phyloP scores from a whole-genome alignment of 352 stramenopile species.

The Phytophthora podocarpi region DNA sequence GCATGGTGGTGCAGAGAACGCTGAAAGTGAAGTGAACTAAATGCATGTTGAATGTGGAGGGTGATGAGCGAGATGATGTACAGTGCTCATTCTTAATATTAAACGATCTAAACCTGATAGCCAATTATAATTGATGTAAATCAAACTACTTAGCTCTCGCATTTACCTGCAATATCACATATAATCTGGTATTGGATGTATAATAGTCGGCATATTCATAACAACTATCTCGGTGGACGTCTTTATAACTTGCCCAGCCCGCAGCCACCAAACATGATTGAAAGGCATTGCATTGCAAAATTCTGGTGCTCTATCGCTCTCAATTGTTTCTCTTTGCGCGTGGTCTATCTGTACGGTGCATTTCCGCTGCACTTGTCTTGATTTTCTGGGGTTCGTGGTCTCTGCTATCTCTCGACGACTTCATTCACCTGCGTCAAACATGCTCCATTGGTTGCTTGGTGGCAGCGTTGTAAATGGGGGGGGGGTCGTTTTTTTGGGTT shows the following conservation, averaged over 20 bases:
- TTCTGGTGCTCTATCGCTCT: constrained; percentile 12
- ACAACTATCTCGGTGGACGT: constrained; percentile 9
- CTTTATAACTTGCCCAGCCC: neutral
- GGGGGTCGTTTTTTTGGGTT: too few species aligned
- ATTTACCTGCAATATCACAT: too few species aligned
- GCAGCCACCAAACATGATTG: neutral
- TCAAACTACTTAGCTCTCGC: too few species aligned
- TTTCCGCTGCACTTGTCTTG: constrained; percentile 3
- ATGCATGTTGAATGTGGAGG: constrained; percentile 22
- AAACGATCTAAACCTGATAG: neutral
- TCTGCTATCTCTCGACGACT: constrained; percentile 1
- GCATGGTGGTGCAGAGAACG: neutral
- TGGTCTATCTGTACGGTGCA: constrained; percentile 17
- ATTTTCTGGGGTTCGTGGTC: neutral
- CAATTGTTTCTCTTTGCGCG: constrained; percentile 1
- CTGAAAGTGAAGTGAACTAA: too few species aligned
- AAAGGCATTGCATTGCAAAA: constrained; percentile 10
- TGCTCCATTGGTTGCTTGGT: constrained; percentile 20
- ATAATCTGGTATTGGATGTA: too few species aligned
- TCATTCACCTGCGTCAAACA: constrained; percentile 21
- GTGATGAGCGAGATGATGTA: constrained; percentile 9
- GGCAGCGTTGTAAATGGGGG: too few species aligned
- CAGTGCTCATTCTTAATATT: neutral
- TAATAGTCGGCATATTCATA: too few species aligned
- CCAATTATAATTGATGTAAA: neutral